Evolutionary conservation across 2,329 filamentous ascomycete genomes (phyloP).

Genomic region (Cordyceps cicadae): DNA sequence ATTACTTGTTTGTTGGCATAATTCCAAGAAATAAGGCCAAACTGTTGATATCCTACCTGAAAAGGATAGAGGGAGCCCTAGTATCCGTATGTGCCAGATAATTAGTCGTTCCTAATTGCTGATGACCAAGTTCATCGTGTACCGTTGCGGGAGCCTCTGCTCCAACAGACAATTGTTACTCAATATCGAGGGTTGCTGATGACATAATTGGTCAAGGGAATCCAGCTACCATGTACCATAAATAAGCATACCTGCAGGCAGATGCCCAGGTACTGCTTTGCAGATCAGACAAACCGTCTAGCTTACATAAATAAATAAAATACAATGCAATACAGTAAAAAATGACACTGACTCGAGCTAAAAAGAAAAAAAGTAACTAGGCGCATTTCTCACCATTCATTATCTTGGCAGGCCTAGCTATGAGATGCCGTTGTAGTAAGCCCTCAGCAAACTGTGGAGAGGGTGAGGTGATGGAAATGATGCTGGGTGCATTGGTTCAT

Average conservation of each 20-base stretch:
- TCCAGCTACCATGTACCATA: too few relatives aligned
- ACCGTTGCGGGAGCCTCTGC: neutral
- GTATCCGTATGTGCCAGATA: too few relatives aligned
- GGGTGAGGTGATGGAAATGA: conserved; percentile 11
- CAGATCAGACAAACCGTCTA: too few relatives aligned
- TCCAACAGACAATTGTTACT: too few relatives aligned
- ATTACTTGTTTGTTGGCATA: too few relatives aligned
- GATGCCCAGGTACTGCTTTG: too few relatives aligned
- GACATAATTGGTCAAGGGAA: neutral
- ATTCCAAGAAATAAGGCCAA: neutral
- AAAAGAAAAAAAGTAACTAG: neutral
- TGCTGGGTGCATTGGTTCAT: conserved; percentile 9
- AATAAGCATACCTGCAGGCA: too few relatives aligned
- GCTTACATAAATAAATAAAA: too few relatives aligned
- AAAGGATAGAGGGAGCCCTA: too few relatives aligned
- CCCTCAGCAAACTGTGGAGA: conserved; percentile 12
- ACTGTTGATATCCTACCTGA: neutral
- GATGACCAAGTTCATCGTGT: neutral
- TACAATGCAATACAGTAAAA: too few relatives aligned
- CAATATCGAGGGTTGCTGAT: neutral
- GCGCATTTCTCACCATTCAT: neutral
- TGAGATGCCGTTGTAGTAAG: conserved; percentile 9
- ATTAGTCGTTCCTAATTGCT: neutral
- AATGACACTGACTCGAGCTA: too few relatives aligned
- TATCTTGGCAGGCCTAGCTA: neutral